Percentiles rank a stretch among this genome's conserved stretches.
phyloP scores from a whole-genome alignment of 768 basidiomycete genomes.

The Crassisporium funariophilum region DNA sequence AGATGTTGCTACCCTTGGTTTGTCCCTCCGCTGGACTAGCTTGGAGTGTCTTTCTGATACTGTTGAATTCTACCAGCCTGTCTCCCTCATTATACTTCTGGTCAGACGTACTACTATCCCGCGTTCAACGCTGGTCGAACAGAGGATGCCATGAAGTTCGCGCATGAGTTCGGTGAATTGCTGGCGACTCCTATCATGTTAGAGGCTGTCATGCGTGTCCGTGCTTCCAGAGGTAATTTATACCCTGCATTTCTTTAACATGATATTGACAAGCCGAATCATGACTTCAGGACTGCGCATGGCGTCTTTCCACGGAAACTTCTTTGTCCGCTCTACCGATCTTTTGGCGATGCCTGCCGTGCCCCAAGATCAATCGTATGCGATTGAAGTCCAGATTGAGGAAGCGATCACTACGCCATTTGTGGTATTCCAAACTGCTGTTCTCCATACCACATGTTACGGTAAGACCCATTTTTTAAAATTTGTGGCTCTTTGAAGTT shows the following conservation, averaged over 20 bases:
- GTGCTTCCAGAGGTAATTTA: constrained; percentile 86
- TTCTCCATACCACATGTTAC: constrained; percentile 92
- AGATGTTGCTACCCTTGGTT: constrained; percentile 92
- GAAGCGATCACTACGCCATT: constrained; percentile 89
- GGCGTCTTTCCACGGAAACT: constrained; percentile 98
- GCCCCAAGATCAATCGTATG: constrained; percentile 95
- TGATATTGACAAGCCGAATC: constrained; percentile 5
- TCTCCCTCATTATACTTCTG: constrained; percentile 95
- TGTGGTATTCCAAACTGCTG: constrained; percentile 93
- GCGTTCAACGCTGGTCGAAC: constrained; percentile 94
- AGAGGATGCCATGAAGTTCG: constrained; percentile 98
- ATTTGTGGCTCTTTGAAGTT: no score
- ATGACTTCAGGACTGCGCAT: constrained; percentile 73
- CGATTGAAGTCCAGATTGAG: constrained; percentile 94
- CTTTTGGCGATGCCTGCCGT: constrained; percentile 95
- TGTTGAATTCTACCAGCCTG: constrained; percentile 66
- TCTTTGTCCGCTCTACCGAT: constrained; percentile 97
- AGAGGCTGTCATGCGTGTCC: constrained; percentile 97
- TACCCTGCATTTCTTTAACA: neutral
- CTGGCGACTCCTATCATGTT: constrained; percentile 93
- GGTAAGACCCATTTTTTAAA: no score
- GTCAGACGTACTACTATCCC: constrained; percentile 97
- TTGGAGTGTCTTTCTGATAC: no score
- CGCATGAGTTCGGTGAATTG: constrained; percentile 94
- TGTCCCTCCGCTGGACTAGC: no score